These are phyloP conservation scores for Acacia acuminata DNA, from an alignment of 306 rosid genomes.

Conservation along the genomic window DNA sequence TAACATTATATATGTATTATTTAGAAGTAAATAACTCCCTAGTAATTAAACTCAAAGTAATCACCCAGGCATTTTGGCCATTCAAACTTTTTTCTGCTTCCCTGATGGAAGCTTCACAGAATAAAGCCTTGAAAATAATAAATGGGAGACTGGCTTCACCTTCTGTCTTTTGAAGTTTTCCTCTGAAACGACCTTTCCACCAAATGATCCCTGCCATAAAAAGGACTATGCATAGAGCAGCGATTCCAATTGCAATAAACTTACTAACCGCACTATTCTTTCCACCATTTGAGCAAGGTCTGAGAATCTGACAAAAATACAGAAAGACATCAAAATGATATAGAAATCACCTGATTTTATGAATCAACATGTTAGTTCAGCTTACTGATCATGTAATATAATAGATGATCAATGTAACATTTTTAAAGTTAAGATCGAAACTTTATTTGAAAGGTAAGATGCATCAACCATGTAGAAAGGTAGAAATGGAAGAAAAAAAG, in stretches of 20 bases:
- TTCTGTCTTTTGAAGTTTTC: constrained; percentile 30
- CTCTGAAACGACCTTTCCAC: constrained; percentile 50
- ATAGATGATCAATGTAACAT: not conserved
- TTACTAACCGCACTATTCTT: constrained; percentile 33
- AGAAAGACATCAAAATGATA: not conserved
- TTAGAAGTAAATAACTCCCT: not conserved
- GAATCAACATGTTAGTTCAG: not conserved
- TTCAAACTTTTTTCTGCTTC: constrained; percentile 16
- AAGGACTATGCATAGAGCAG: constrained; percentile 45
- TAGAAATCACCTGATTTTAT: not conserved
- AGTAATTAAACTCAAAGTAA: not conserved
- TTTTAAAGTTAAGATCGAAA: not conserved
- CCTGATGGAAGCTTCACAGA: not conserved
- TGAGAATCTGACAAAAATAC: constrained; percentile 42
- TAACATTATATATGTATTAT: not conserved
- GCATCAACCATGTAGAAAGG: not conserved
- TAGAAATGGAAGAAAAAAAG: not conserved
- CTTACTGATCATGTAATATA: not conserved
- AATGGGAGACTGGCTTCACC: constrained; percentile 31
- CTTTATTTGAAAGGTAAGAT: not conserved
- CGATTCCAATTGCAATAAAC: constrained; percentile 39
- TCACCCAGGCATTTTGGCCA: not conserved
- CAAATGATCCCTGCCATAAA: constrained; percentile 50
- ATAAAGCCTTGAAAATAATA: constrained; percentile 8
- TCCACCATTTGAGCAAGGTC: constrained; percentile 45